Base-by-base conservation (phyloP, 2,329 filamentous ascomycete genomes). In the Chaetothyriales sp. region DNA sequence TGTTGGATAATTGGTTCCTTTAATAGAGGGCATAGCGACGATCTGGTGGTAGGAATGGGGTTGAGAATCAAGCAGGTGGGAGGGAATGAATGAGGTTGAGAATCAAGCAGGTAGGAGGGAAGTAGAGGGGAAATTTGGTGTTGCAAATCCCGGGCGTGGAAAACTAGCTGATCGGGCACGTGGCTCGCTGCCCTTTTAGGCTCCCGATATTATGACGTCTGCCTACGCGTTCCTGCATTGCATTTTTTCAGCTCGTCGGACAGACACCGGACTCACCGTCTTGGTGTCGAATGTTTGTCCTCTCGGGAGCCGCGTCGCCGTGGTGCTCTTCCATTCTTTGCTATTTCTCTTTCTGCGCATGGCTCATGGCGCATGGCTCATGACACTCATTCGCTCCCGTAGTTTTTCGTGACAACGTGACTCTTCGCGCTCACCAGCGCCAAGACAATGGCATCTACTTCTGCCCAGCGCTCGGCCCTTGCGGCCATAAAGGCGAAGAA, bases 401-500 rank as follows among this genome's bases (percentile, higher is more conserved):
- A 9, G 4, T 15, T 40, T 40, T 10, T 13, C 15, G 33, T 15
- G 33, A 40, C 10, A 15, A 2, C 10, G 15, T 15, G 15, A 15
- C 15, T 15, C 13, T 15, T 5, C 15, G 33, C 33, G 15, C 33
- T 9, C 15, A 25, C 22, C 22, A 25, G 33, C 33, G 10, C 33
- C 33, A 40, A 40, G 10, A 15, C 10, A 40, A 40, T 40, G 33
- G 22, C 22, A 7, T 46, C 44, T 9, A 19, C n/a, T 5, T 46
- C 44, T 2, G 44, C 19, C 4, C 18, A 20, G 18, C 54, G 53
- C 53, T 51, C 56, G 54, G 56, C 54, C 25, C 53, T 58, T 44
- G 51, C 53, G 25, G 49, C 54, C 25, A 45, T 58, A 46, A 58
- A 57, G 43, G 53, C 51, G 22, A 58, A 54, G 47, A 58, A 58